Evolutionary conservation across 148 eudicot genomes (phyloP).

Genomic region (Silene conica): DNA sequence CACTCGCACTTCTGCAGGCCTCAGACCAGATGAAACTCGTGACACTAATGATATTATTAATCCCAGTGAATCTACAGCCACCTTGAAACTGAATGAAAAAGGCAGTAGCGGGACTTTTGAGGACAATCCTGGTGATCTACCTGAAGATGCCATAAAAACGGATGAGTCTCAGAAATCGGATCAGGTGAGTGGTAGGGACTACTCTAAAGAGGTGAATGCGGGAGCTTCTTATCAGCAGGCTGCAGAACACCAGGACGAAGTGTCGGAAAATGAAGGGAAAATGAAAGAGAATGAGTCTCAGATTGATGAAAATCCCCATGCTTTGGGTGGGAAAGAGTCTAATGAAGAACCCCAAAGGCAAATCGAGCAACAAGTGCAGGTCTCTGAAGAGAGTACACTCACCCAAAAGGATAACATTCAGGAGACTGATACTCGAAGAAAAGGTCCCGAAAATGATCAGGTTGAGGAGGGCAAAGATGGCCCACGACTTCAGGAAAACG

Average conservation of each 20-base stretch:
- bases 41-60: constrained; percentile 16
- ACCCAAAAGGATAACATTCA: constrained; percentile 37
- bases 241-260: constrained; percentile 6
- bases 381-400: constrained; percentile 43
- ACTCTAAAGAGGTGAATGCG: constrained; percentile 20
- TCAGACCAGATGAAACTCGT: background rate
- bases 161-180: constrained; percentile 26
- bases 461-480: constrained; percentile 18
- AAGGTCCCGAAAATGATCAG: constrained; percentile 21
- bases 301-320: constrained; percentile 28
- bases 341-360: constrained; percentile 31
- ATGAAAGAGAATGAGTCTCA: constrained; percentile 17
- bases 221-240: constrained; percentile 23
- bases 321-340: constrained; percentile 28
- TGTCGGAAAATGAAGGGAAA: constrained; percentile 18
- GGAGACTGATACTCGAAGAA: constrained; percentile 13
- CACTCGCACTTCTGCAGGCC: constrained; percentile 23
- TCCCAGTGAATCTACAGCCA: constrained; percentile 14
- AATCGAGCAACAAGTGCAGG: constrained; percentile 29
- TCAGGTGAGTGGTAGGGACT: constrained; percentile 11
- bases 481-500: constrained; percentile 11
- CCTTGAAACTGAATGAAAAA: constrained; percentile 11
- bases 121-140: constrained; percentile 61
- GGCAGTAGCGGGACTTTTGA: constrained; percentile 28
- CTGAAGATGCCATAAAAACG: constrained; percentile 42